A percentile compares a stretch with the other conserved stretches of the same genome.
Evolutionary conservation across 495 filamentous ascomycete genomes (phyloP).

Genomic region (Podospora didyma): DNA sequence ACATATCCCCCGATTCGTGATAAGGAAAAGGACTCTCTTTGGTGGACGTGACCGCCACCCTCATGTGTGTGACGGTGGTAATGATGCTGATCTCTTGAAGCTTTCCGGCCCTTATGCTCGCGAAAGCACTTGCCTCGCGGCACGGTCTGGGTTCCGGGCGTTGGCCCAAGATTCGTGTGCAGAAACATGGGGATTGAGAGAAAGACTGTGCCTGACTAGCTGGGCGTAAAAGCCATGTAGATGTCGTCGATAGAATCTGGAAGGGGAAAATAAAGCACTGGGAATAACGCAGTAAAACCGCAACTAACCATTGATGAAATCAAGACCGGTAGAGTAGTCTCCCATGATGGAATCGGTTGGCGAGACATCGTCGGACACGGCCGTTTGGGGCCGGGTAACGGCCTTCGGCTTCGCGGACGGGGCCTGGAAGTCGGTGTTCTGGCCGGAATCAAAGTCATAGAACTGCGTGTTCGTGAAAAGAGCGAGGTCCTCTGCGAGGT

Average conservation of each 20-base stretch:
- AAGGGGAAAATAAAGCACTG: conserved; percentile 5
- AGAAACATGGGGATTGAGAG: neutral
- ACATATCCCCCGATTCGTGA: conserved; percentile 20
- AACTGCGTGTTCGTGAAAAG: conserved; percentile 94
- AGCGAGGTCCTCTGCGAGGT: conserved; percentile 63
- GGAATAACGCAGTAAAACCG: conserved; percentile 10
- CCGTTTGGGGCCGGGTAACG: conserved; percentile 26
- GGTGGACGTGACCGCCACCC: conserved; percentile 9
- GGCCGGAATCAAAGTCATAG: conserved; percentile 72
- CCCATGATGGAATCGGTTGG: conserved; percentile 31
- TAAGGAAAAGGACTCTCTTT: conserved; percentile 20
- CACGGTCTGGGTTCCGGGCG: neutral
- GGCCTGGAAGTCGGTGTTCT: conserved; percentile 36
- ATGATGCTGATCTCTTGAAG: conserved; percentile 3
- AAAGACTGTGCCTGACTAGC: neutral
- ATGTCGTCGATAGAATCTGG: neutral
- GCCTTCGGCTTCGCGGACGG: conserved; percentile 31
- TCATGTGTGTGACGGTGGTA: neutral
- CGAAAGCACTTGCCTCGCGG: neutral
- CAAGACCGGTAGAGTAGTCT: conserved; percentile 35
- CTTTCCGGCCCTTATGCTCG: conserved; percentile 5
- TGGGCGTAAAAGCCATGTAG: neutral
- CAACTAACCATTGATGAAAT: conserved; percentile 16
- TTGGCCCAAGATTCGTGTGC: neutral
- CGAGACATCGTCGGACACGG: conserved; percentile 33